Conservation (phyloP, 257 asterid species). For the Solanum clarkiae region DNA sequence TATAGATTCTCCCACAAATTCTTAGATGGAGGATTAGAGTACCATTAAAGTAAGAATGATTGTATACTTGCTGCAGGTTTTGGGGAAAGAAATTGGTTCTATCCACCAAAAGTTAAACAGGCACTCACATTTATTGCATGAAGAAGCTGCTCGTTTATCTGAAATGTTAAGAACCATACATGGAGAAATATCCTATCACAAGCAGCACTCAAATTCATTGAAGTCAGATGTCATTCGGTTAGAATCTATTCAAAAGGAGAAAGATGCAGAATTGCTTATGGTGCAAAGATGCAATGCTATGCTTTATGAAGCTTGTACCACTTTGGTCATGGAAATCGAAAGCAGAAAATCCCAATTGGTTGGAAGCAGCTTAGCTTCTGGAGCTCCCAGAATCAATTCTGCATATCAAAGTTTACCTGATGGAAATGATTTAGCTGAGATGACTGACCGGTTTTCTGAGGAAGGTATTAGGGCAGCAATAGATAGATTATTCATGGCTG, state of each 20-base stretch:
- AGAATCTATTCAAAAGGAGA: slow-evolving; percentile 45
- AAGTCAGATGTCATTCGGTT: slow-evolving; percentile 35
- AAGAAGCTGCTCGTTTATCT: slow-evolving; percentile 46
- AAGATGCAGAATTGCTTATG: slow-evolving; percentile 46
- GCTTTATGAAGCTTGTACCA: slow-evolving; percentile 55
- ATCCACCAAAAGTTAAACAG: slow-evolving; percentile 40
- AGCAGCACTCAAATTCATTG: slow-evolving; percentile 39
- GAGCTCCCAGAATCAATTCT: slow-evolving; percentile 20
- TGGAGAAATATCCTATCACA: slow-evolving; percentile 38
- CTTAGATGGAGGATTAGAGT: not conserved
- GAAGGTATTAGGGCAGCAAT: slow-evolving; percentile 33
- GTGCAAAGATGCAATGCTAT: slow-evolving; percentile 32
- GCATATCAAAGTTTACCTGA: slow-evolving; percentile 22
- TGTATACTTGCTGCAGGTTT: slow-evolving; percentile 38
- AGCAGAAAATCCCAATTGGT: slow-evolving; percentile 30
- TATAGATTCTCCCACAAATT: not conserved
- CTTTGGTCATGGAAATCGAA: slow-evolving; percentile 49
- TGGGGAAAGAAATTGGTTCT: slow-evolving; percentile 37
- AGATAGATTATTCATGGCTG: slow-evolving; percentile 34
- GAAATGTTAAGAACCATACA: slow-evolving; percentile 34
- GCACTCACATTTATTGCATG: slow-evolving; percentile 40
- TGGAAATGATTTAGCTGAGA: slow-evolving; percentile 15
- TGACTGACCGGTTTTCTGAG: slow-evolving; percentile 20
- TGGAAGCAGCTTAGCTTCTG: slow-evolving; percentile 25
- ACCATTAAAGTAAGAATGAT: not conserved